phyloP scores from a whole-genome alignment of 2,329 filamentous ascomycete genomes.

The Periconia digitata region DNA sequence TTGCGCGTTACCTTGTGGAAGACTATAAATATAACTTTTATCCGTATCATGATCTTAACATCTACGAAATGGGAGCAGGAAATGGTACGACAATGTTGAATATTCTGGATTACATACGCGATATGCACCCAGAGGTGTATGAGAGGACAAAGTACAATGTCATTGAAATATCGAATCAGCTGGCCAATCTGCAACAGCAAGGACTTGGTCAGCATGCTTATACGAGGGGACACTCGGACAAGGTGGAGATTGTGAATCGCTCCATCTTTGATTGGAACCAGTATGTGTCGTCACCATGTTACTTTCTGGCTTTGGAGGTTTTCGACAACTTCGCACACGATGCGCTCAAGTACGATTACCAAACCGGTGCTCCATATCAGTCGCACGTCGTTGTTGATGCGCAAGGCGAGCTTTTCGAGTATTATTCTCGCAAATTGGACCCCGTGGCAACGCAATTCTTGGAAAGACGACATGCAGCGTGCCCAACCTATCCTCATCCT shows the following conservation, averaged over 20 bases:
- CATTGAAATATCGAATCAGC: conserved; percentile 86
- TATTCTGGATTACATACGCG: conserved; percentile 93
- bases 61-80: conserved; percentile 98
- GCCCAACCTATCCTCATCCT: conserved; percentile 61
- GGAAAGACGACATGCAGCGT: conserved; percentile 77
- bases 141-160: conserved; percentile 90
- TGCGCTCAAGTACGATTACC: conserved; percentile 82
- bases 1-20: conserved; percentile 91
- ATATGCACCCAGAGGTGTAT: conserved; percentile 87
- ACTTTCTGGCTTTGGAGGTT: conserved; percentile 96
- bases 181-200: conserved; percentile 75
- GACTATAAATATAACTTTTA: conserved; percentile 95
- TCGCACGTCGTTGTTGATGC: conserved; percentile 84
- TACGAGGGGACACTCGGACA: conserved; percentile 74
- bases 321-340: conserved; percentile 99
- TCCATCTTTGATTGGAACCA: conserved; percentile 93
- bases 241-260: conserved; percentile 91
- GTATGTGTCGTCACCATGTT: conserved; percentile 89
- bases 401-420: conserved; percentile 90
- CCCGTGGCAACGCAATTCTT: conserved; percentile 81
- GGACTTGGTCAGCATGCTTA: conserved; percentile 69
- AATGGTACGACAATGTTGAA: conserved; percentile 98
- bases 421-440: conserved; percentile 80
- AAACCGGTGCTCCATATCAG: conserved; percentile 81
- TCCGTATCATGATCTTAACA: conserved; percentile 93